Evolutionary conservation across 1,139 yeast genomes (phyloP).

Genomic region (Yamadazyma buinensis): DNA sequence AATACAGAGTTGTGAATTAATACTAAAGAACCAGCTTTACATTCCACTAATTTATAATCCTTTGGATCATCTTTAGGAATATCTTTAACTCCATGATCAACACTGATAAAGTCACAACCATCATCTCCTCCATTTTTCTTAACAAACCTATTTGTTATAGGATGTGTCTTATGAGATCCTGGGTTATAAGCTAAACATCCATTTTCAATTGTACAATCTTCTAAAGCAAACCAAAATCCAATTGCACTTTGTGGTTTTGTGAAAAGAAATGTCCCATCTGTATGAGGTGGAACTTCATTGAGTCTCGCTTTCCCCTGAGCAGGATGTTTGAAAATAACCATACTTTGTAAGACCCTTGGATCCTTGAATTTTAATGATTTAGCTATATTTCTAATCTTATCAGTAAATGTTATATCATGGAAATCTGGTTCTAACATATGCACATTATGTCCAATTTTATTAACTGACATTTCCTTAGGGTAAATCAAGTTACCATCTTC

Average conservation of each 20-base stretch:
- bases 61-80: conserved; percentile 21
- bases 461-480: conserved; percentile 57
- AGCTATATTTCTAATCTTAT: conserved; percentile 50
- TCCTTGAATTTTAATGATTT: conserved; percentile 50
- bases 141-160: conserved; percentile 64
- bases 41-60: conserved; percentile 51
- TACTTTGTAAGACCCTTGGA: conserved; percentile 72
- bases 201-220: conserved; percentile 63
- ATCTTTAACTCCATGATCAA: conserved; percentile 17
- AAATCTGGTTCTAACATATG: conserved; percentile 55
- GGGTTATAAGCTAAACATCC: conserved; percentile 76
- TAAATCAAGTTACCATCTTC: conserved; percentile 45
- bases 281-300: conserved; percentile 72
- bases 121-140: conserved; percentile 43
- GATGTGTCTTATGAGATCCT: conserved; percentile 61
- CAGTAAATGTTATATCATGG: conserved; percentile 47
- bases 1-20: conserved; percentile 67
- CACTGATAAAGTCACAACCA: conserved; percentile 50
- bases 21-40: conserved; percentile 70
- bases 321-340: conserved; percentile 81
- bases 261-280: conserved; percentile 70
- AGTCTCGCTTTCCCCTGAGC: conserved; percentile 40
- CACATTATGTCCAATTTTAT: conserved; percentile 77
- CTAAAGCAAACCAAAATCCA: conserved; percentile 83
- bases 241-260: conserved; percentile 70